Evolutionary conservation across 805 yeast genomes (phyloP).

Genomic region (Myxozyma mucilagina): DNA sequence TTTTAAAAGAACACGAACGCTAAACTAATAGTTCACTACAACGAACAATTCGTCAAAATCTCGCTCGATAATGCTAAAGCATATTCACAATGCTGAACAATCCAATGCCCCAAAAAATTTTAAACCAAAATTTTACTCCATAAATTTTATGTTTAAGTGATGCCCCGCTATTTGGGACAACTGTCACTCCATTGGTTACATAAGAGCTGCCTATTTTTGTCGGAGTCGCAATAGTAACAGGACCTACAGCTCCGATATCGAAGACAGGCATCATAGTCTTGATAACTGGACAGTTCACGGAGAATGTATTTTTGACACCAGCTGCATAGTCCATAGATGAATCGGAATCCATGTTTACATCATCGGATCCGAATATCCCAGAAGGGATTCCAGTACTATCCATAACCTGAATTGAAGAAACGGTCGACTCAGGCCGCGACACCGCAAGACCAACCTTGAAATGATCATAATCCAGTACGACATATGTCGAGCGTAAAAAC

Average conservation of each 20-base stretch:
- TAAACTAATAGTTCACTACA: too few species aligned
- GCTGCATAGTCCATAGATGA: neutral
- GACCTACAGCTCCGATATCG: neutral
- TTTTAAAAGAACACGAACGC: too few species aligned
- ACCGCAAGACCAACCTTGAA: conserved; percentile 5
- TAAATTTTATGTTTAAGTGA: too few species aligned
- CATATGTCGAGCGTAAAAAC: conserved; percentile 4
- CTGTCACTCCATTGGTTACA: too few species aligned
- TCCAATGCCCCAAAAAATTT: too few species aligned
- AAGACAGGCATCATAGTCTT: neutral
- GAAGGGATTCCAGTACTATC: conserved; percentile 4
- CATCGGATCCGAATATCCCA: neutral
- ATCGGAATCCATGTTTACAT: neutral
- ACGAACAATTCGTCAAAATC: too few species aligned
- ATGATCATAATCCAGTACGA: conserved; percentile 8
- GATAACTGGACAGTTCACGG: neutral
- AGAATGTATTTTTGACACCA: neutral
- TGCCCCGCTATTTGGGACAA: too few species aligned
- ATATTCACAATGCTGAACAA: too few species aligned
- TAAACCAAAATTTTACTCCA: too few species aligned
- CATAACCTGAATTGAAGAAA: neutral
- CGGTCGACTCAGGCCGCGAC: neutral
- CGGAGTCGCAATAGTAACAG: neutral
- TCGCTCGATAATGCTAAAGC: too few species aligned
- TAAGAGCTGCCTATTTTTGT: neutral